Percentiles rank a stretch among this genome's conserved stretches.
Conservation (phyloP, 768 basidiomycete species). For the Russula earlei region DNA sequence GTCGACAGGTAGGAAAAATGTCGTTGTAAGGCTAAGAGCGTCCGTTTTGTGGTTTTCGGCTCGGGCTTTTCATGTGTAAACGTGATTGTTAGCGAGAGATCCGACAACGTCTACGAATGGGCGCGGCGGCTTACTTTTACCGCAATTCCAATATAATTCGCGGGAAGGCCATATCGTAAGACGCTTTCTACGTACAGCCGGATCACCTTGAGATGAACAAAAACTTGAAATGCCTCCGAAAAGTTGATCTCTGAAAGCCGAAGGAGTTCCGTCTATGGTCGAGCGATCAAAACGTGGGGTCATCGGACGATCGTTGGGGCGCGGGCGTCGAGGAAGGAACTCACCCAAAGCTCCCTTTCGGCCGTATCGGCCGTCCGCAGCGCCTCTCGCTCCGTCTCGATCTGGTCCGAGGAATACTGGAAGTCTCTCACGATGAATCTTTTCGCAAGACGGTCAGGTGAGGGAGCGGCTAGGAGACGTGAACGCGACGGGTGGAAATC, state of each 20-base stretch:
- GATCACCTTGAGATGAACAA: slow-evolving; percentile 88
- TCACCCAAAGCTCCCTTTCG: slow-evolving; percentile 95
- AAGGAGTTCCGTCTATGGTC: slow-evolving; percentile 77
- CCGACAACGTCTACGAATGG: not conserved
- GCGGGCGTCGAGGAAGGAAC: slow-evolving; percentile 22
- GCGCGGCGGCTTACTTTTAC: slow-evolving; percentile 59
- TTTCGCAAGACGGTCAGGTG: slow-evolving; percentile 3
- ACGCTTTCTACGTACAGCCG: slow-evolving; percentile 93
- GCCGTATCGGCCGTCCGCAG: slow-evolving; percentile 69
- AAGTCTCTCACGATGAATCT: slow-evolving; percentile 97
- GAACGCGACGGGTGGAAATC: slow-evolving; percentile 19
- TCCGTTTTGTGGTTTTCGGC: slow-evolving; percentile 72
- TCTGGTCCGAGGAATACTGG: slow-evolving; percentile 71
- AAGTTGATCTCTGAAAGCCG: slow-evolving; percentile 90
- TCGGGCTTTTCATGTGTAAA: slow-evolving; percentile 55
- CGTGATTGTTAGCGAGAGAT: not conserved
- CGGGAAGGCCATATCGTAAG: slow-evolving; percentile 89
- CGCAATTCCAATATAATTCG: slow-evolving; percentile 74
- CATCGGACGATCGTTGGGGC: not conserved
- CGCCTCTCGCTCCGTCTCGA: slow-evolving; percentile 74
- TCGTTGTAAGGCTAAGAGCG: slow-evolving; percentile 56
- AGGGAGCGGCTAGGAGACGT: not conserved
- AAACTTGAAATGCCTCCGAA: slow-evolving; percentile 89
- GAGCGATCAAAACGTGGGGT: not conserved
- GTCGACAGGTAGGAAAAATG: slow-evolving; percentile 78